Conservation (phyloP, 768 basidiomycete genomes). For the Phanerochaete sordida region DNA sequence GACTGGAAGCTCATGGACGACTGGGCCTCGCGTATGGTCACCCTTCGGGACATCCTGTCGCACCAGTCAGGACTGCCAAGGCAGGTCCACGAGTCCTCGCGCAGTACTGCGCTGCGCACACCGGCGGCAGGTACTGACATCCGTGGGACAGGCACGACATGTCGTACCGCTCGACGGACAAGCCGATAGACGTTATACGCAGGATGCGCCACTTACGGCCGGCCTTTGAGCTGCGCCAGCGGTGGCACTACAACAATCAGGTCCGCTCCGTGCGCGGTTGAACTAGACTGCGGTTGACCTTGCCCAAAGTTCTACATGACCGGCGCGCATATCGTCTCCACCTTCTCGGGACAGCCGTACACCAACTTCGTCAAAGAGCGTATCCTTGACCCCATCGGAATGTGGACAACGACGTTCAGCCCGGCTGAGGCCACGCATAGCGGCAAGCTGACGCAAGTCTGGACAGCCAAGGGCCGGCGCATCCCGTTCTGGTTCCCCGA, state of each 20-base stretch:
- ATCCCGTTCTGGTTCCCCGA: conserved; percentile 32
- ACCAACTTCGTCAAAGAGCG: conserved; percentile 37
- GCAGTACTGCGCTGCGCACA: too few species aligned
- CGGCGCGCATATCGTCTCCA: conserved; percentile 30
- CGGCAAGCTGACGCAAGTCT: conserved; percentile 31
- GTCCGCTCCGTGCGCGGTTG: conserved; percentile 14
- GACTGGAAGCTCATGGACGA: conserved; percentile 42
- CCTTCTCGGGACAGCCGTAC: conserved; percentile 30
- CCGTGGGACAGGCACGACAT: conserved; percentile 37
- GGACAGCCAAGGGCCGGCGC: conserved; percentile 29
- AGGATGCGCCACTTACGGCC: conserved; percentile 29
- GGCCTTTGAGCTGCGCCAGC: conserved; percentile 32
- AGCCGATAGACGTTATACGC: conserved; percentile 18
- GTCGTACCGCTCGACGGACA: conserved; percentile 27
- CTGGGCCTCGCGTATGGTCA: conserved; percentile 35
- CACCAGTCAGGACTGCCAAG: conserved; percentile 39
- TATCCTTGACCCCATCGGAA: conserved; percentile 36
- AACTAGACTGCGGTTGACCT: background rate
- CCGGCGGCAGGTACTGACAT: too few species aligned
- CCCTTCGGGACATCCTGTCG: conserved; percentile 34
- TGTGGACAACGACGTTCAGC: conserved; percentile 37
- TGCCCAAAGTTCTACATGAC: conserved; percentile 43
- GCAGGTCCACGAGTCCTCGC: too few species aligned
- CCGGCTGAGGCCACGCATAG: conserved; percentile 25
- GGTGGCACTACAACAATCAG: conserved; percentile 37